phyloP scores from a whole-genome alignment of 169 alveolate genomes.

The Eimeria necatrix region DNA sequence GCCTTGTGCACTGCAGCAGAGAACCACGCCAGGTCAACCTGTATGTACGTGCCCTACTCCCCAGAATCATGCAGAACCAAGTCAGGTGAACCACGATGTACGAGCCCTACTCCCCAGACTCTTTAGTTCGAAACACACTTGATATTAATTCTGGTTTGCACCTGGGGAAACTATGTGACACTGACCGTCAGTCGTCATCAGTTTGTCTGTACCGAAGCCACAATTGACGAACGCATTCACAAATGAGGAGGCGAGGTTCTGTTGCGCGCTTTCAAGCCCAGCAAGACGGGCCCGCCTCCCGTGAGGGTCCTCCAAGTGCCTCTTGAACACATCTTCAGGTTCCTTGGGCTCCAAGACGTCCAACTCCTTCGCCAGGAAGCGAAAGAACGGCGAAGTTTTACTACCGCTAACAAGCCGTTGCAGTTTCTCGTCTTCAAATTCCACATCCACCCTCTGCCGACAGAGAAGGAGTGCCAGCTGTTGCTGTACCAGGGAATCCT shows the following conservation, averaged over 20 bases:
- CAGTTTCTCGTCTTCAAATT: conserved; percentile 76
- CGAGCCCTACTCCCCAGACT: no score
- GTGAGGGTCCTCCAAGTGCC: conserved; percentile 83
- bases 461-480: conserved; percentile 79
- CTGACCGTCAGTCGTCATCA: conserved; percentile 90
- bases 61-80: no score
- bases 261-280: conserved; percentile 91
- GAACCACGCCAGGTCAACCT: no score
- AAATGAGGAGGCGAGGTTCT: conserved; percentile 97
- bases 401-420: conserved; percentile 76
- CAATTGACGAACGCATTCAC: conserved; percentile 99
- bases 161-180: neutral
- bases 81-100: no score
- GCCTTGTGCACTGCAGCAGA: no score
- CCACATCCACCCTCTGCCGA: conserved; percentile 78
- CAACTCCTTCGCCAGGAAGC: conserved; percentile 83
- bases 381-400: conserved; percentile 75
- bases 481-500: conserved; percentile 67
- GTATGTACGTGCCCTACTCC: no score
- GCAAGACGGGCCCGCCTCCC: conserved; percentile 72
- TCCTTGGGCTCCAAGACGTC: conserved; percentile 86
- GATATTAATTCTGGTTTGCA: neutral
- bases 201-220: conserved; percentile 97
- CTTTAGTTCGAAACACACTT: no score
- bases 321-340: conserved; percentile 87